Evolutionary conservation across 345 rosid genomes (phyloP), one percentile per base, ranked within the genome.

Genomic region (Aegle marmelos): DNA sequence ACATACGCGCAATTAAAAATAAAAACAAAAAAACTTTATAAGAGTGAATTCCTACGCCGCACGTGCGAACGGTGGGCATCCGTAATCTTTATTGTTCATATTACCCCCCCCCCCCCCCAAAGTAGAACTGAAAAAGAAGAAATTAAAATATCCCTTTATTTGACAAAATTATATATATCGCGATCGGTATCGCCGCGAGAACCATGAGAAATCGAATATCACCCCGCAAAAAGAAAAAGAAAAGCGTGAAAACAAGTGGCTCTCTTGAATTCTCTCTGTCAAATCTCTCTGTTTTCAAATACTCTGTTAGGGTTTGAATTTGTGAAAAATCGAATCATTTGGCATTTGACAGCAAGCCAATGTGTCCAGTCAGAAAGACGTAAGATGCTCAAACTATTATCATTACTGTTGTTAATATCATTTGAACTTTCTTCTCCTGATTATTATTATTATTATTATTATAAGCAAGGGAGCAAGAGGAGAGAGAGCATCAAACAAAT

Each of bases 241-340:
- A 53, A 63, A 53, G 72, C 24, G 68, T 13, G 4, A 64, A 45
- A 50, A 68, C 36, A 73, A 58, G 67, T 73, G 67, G 76, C 21
- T 73, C 67, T 16, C 54, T 39, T 33, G 69, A 31, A n/a, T 6
- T 67, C 14, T n/a, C 16, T n/a, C 2, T 11, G 1, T 50, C 56
- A 50, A 16, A 50, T 17, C 11, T 22, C 11, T 68, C 14, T 68
- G 31, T 68, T 68, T 37, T 68, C 28, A n/a, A 10, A 37, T 36
- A 9, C 27, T 9, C 13, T 1, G 24, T 68, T 25, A 21, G 25
- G 72, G 13, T 57, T 71, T 82, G 75, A 82, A 74, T 68, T 66
- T 64, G 69, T 7, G 50, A 8, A n/a, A 77, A 54, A 45, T 25
- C 5, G 81, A 86, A 82, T 77, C 84, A 79, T 77, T 74, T 21